phyloP scores from a whole-genome alignment of 306 rosid genomes.

The Dalbergia oliveri region DNA sequence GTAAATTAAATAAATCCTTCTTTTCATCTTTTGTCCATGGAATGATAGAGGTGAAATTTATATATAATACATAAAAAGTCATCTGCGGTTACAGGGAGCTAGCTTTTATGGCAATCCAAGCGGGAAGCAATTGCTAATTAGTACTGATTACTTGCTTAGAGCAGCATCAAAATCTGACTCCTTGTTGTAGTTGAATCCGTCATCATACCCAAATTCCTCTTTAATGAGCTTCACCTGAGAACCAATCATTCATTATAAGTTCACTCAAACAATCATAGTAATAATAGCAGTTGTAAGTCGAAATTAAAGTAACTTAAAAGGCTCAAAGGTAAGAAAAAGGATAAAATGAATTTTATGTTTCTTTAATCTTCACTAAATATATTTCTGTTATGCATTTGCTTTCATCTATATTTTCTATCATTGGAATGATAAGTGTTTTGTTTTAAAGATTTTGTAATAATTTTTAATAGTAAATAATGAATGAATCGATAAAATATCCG shows the following conservation, averaged over 20 bases:
- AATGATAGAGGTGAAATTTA: background rate
- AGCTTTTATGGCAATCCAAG: background rate
- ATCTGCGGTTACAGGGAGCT: background rate
- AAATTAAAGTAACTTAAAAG: background rate
- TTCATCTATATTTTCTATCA: no score
- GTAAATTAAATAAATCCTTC: no score
- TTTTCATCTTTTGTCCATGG: no score
- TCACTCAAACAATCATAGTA: background rate
- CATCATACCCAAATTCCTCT: conserved; percentile 78
- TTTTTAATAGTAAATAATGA: no score
- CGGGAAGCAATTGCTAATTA: background rate
- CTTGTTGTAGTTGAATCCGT: conserved; percentile 71
- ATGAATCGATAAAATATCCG: no score
- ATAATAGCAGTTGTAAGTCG: background rate
- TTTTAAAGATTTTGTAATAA: no score
- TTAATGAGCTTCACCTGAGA: conserved; percentile 66
- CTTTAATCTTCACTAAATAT: background rate
- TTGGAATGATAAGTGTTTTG: no score
- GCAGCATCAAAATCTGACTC: conserved; percentile 69
- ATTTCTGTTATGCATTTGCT: background rate
- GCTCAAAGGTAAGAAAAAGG: background rate
- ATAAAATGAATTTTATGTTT: background rate
- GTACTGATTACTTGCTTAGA: conserved; percentile 53
- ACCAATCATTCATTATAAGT: background rate
- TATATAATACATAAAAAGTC: background rate